Evolutionary conservation across 805 yeast species (phyloP), one percentile per base, ranked within the genome.

Genomic region (Teunomyces gatunensis): DNA sequence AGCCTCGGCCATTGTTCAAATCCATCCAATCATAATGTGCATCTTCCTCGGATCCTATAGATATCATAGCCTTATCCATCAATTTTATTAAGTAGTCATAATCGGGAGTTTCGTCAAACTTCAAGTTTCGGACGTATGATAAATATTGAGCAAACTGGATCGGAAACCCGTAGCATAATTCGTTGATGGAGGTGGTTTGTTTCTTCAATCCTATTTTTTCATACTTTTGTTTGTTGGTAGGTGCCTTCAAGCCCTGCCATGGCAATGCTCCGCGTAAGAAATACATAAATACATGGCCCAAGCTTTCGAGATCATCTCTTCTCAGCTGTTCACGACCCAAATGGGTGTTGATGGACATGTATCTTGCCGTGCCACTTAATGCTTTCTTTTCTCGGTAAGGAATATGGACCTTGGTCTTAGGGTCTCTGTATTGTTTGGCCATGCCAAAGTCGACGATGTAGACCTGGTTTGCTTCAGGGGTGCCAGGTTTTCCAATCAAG

Each of bases 171-270:
- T 83, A 85, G 58, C 97, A 87, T 50, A 94, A 75, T 55, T 89
- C 97, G 57, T 79, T 80, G 51, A 91, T 86, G 42, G 87, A 84
- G 1, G 99, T 92, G 2, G 89, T 78, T 70, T 91, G 89, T 67
- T 94, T 94, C 74, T 90, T 92, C 64, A 91, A 95, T 50, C 99
- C 98, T 66, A 94, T 94, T 66, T 90, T 91, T 67, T 94, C 98
- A 69, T 94, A 94, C 71, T 94, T 94, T 60, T 89, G 97, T 71
- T 94, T 92, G 75, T 94, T 94, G 35, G 96, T 91, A 55, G 97
- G 97, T 5, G 99, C 99, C 68, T 94, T 92, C 56, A 94, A 77
- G 21, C 99, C 99, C 74, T 94, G 99, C 99, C 99, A 94, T 52
- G 99, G 99, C 61, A 94, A 75, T 49, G 89, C 88, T 40, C 99